A percentile compares a stretch with the other conserved stretches of the same genome.
Conservation (phyloP, 2,329 filamentous ascomycete species). For the Westerdykella ornata region DNA sequence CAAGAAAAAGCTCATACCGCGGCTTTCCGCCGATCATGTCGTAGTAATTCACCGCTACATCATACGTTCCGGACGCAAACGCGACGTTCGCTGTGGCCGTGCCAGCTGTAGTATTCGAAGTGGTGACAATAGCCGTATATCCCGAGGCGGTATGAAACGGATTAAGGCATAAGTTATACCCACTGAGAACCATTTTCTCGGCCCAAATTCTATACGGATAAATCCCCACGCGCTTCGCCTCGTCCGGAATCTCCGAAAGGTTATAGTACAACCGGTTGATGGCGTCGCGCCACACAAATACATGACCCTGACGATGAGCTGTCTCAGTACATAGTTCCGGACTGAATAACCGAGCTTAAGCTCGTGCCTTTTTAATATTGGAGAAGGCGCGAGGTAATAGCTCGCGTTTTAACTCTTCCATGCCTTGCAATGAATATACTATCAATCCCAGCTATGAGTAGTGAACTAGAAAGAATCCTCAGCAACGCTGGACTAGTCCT, state of each 20-base stretch:
- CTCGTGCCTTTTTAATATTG: no score
- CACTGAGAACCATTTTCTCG: constrained; percentile 55
- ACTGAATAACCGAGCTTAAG: no score
- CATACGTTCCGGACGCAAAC: constrained; percentile 51
- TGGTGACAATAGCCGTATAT: constrained; percentile 50
- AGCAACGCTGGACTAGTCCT: no score
- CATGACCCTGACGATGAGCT: no score
- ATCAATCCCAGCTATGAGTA: no score
- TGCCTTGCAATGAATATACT: no score
- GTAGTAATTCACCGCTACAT: constrained; percentile 61
- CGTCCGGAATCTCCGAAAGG: constrained; percentile 55
- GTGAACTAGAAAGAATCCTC: no score
- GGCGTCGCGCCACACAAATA: constrained; percentile 63
- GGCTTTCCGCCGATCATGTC: constrained; percentile 55
- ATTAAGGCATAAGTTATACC: constrained; percentile 53
- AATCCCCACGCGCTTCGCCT: constrained; percentile 49
- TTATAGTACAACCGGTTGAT: constrained; percentile 60
- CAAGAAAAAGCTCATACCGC: constrained; percentile 50
- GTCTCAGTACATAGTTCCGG: no score
- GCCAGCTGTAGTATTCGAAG: constrained; percentile 47
- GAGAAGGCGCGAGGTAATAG: no score
- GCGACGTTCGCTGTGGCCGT: constrained; percentile 44
- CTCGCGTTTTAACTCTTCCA: no score
- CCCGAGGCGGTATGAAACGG: constrained; percentile 57
- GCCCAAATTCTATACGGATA: constrained; percentile 64